Evolutionary conservation across 371 early-diverging fungal genomes (phyloP).

Genomic region (Encephalitozoon romaleae): DNA sequence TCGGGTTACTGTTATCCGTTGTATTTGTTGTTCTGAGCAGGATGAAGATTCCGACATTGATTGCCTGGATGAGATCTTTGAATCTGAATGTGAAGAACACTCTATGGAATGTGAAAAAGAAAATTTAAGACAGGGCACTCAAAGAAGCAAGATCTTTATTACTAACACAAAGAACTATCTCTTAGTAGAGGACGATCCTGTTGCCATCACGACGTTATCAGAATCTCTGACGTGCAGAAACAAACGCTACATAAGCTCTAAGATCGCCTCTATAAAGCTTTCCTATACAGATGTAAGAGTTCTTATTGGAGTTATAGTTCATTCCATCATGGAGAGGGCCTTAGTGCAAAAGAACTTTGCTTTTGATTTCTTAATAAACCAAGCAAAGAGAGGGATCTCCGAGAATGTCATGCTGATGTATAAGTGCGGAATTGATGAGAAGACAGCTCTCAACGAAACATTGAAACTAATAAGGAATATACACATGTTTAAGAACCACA

Average conservation of each 20-base stretch:
- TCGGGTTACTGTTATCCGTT: constrained; percentile 7
- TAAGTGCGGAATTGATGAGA: constrained; percentile 11
- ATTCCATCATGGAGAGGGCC: constrained; percentile 27
- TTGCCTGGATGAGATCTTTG: background rate
- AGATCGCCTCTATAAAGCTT: constrained; percentile 38
- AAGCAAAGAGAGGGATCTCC: background rate
- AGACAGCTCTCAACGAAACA: constrained; percentile 16
- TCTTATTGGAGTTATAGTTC: constrained; percentile 42
- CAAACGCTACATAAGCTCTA: constrained; percentile 9
- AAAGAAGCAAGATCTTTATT: background rate
- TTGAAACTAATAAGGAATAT: constrained; percentile 16
- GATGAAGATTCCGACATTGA: background rate
- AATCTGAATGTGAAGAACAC: background rate
- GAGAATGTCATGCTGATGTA: constrained; percentile 14
- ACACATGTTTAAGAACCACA: constrained; percentile 4
- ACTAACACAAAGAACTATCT: constrained; percentile 24
- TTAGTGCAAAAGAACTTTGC: constrained; percentile 3
- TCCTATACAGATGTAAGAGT: background rate
- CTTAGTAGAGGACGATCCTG: constrained; percentile 41
- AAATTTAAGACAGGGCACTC: background rate
- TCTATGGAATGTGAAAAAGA: background rate
- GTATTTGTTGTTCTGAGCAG: constrained; percentile 11
- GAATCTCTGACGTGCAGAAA: constrained; percentile 36
- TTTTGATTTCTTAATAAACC: constrained; percentile 18
- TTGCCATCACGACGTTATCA: constrained; percentile 37